Evolutionary conservation across 805 yeast genomes (phyloP).

Genomic region (Ogataea wickerhamii): DNA sequence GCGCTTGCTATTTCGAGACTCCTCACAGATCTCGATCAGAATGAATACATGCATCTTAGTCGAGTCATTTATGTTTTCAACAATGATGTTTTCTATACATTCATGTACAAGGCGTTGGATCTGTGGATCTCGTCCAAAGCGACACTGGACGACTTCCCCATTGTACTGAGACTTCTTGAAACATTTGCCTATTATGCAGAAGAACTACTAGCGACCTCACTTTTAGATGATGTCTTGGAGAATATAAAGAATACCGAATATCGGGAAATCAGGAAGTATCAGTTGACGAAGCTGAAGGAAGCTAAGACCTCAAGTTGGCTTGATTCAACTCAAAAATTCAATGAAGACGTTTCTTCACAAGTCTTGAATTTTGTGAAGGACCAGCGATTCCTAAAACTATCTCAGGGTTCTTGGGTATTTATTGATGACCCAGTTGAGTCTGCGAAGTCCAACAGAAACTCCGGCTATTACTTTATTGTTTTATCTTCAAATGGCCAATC

Average conservation of each 20-base stretch:
- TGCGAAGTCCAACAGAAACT: constrained; percentile 13
- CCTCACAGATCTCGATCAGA: constrained; percentile 14
- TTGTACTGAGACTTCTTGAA: constrained; percentile 44
- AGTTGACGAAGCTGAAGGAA: constrained; percentile 42
- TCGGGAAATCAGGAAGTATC: constrained; percentile 50
- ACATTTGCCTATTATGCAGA: constrained; percentile 31
- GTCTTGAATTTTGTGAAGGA: constrained; percentile 69
- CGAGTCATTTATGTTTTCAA: constrained; percentile 43
- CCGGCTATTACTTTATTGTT: constrained; percentile 47
- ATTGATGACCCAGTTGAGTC: constrained; percentile 48
- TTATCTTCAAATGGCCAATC: constrained; percentile 65
- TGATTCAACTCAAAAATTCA: constrained; percentile 43
- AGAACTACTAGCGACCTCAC: constrained; percentile 16
- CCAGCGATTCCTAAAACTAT: constrained; percentile 66
- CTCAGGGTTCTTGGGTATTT: constrained; percentile 80
- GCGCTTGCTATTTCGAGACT: constrained; percentile 32
- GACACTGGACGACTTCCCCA: constrained; percentile 46
- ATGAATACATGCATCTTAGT: constrained; percentile 36
- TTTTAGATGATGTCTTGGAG: constrained; percentile 44
- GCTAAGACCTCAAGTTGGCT: constrained; percentile 43
- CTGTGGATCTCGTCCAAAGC: constrained; percentile 68
- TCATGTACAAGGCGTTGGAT: constrained; percentile 54
- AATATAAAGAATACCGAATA: constrained; percentile 42
- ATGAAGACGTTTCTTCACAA: constrained; percentile 48
- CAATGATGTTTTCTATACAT: constrained; percentile 50